These are phyloP conservation scores for Bolboschoenus planiculmis DNA, from an alignment of 176 grass and related monocot species.

Conservation along the genomic window DNA sequence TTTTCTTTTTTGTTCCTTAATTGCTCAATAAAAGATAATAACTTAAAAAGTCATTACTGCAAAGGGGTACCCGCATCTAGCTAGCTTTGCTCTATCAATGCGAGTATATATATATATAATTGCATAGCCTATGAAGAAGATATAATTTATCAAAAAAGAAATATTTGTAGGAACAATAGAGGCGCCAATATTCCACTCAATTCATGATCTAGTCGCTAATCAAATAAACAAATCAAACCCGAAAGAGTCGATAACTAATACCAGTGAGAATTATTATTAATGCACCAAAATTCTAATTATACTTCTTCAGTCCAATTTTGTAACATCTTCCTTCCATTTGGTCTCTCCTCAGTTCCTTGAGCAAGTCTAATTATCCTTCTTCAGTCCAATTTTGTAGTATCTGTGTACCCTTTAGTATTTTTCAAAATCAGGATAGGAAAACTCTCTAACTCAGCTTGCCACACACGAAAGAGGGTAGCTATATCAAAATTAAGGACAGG, in stretches of 20 bases:
- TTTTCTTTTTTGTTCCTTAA: too few species aligned
- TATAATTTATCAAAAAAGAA: background rate
- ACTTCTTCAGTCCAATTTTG: background rate
- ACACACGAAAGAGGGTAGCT: background rate
- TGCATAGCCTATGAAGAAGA: background rate
- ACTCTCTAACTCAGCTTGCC: background rate
- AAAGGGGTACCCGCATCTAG: too few species aligned
- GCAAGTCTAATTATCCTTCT: background rate
- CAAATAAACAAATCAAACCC: background rate
- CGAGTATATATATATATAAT: background rate
- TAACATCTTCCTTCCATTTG: background rate
- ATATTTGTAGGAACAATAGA: background rate
- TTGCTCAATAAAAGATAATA: background rate
- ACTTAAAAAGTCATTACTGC: background rate
- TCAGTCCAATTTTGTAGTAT: too few species aligned
- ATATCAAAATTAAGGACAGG: background rate
- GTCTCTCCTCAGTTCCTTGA: background rate
- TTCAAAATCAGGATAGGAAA: background rate
- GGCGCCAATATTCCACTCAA: background rate
- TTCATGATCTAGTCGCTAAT: background rate
- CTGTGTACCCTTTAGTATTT: too few species aligned
- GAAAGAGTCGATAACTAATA: background rate
- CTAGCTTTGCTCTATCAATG: background rate
- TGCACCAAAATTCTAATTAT: too few species aligned
- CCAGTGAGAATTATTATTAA: background rate